Evolutionary conservation across 2,329 filamentous ascomycete species (phyloP).

Genomic region (Sporothrix curviconia): DNA sequence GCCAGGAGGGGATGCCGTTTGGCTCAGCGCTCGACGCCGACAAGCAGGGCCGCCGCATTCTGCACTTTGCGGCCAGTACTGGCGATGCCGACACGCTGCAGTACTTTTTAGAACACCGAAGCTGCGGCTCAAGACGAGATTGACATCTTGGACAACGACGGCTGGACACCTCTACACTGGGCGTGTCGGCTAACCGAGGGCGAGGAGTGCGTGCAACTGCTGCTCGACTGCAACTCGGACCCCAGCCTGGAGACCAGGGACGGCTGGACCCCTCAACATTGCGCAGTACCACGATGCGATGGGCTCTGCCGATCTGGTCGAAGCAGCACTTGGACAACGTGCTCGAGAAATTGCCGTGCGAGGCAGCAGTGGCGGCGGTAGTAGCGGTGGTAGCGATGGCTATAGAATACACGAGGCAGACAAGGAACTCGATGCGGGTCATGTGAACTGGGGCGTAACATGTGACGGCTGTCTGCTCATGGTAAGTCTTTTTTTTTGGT

Average conservation of each 20-base stretch:
- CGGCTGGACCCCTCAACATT: constrained; percentile 5
- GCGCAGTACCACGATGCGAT: not conserved
- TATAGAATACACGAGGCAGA: not conserved
- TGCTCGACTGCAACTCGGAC: not conserved
- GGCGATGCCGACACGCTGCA: not conserved
- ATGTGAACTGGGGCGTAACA: not conserved
- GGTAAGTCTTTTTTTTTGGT: not conserved
- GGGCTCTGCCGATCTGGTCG: not conserved
- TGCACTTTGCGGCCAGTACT: constrained; percentile 1
- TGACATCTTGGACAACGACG: constrained; percentile 4
- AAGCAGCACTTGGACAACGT: not conserved
- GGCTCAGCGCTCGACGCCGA: not conserved
- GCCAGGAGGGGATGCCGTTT: not conserved
- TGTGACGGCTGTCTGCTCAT: not conserved
- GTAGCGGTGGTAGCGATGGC: not conserved
- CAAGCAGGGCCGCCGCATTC: constrained; percentile 1
- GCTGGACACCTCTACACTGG: constrained; percentile 5
- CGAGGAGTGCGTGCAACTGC: not conserved
- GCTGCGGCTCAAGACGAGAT: not conserved
- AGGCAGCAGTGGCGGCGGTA: no score
- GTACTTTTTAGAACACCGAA: not conserved
- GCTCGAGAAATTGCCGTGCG: not conserved
- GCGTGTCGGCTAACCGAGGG: not conserved
- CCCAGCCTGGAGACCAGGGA: not conserved
- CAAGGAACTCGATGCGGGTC: not conserved